Evolutionary conservation across 768 basidiomycete species (phyloP).

Genomic region (Hygrophorus pudorinus): DNA sequence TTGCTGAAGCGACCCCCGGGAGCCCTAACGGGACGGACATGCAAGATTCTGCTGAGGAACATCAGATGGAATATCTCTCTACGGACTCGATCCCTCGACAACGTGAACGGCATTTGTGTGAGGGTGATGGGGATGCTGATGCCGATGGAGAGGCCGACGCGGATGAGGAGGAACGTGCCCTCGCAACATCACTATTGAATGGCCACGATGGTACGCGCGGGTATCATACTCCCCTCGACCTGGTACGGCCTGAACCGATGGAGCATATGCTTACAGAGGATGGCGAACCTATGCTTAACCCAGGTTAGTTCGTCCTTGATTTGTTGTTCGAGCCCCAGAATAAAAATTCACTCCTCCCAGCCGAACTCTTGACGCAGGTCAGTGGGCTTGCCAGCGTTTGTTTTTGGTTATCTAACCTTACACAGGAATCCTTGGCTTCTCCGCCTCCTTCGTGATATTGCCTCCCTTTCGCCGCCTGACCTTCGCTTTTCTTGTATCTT

Average conservation of each 20-base stretch:
- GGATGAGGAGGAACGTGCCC: not conserved
- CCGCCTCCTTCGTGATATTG: conserved; percentile 43
- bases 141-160: not conserved
- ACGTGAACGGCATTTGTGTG: not conserved
- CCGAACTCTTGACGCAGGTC: conserved; percentile 57
- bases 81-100: not conserved
- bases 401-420: conserved; percentile 2
- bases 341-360: conserved; percentile 18
- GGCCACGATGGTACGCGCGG: not conserved
- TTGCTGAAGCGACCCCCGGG: conserved; percentile 6
- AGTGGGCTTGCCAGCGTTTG: conserved; percentile 8
- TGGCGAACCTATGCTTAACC: conserved; percentile 58
- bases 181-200: not conserved
- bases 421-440: conserved; percentile 57
- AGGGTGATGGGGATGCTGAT: not conserved
- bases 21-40: not conserved
- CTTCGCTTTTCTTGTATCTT: not conserved
- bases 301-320: conserved; percentile 32
- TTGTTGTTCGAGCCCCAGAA: not conserved
- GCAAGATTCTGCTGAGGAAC: not conserved
- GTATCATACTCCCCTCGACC: conserved; percentile 4
- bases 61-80: not conserved
- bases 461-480: conserved; percentile 1
- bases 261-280: conserved; percentile 54
- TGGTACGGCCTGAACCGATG: conserved; percentile 33